phyloP scores from a whole-genome alignment of 2,329 filamentous ascomycete genomes.

The Sclerotinia sclerotiorum region DNA sequence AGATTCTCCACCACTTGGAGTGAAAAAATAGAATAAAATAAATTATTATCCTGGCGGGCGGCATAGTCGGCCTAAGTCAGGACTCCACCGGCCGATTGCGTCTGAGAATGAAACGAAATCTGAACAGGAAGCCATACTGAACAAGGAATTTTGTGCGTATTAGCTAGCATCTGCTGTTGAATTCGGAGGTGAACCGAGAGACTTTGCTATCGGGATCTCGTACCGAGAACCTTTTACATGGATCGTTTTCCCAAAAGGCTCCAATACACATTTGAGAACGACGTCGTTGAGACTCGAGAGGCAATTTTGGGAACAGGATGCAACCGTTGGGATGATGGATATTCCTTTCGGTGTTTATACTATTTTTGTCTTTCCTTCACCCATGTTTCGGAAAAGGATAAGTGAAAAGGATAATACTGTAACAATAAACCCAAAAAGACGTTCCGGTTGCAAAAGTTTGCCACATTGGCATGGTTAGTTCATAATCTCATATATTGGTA shows the following conservation, averaged over 20 bases:
- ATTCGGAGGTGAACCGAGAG: neutral
- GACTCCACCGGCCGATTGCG: neutral
- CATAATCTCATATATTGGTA: neutral
- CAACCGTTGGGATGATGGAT: neutral
- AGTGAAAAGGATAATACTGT: slow-evolving; percentile 1
- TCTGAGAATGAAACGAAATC: neutral
- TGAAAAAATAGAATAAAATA: neutral
- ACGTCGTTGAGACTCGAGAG: slow-evolving; percentile 3
- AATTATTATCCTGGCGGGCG: too few relatives aligned
- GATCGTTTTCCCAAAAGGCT: neutral
- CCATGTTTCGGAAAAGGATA: neutral
- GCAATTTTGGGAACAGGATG: slow-evolving; percentile 1
- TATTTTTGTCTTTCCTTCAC: neutral
- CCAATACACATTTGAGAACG: slow-evolving; percentile 1
- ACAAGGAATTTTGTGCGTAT: neutral
- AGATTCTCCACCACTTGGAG: neutral
- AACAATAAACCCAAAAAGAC: neutral
- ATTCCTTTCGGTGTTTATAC: neutral
- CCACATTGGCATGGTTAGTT: neutral
- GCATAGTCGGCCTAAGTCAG: neutral
- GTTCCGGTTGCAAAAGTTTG: neutral
- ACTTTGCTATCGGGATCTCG: slow-evolving; percentile 9
- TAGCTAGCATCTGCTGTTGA: neutral
- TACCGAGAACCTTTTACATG: slow-evolving; percentile 9
- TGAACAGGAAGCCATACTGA: neutral